These are phyloP conservation scores for Adenanthera pavonina DNA, from an alignment of 306 rosid species.

Conservation along the genomic window DNA sequence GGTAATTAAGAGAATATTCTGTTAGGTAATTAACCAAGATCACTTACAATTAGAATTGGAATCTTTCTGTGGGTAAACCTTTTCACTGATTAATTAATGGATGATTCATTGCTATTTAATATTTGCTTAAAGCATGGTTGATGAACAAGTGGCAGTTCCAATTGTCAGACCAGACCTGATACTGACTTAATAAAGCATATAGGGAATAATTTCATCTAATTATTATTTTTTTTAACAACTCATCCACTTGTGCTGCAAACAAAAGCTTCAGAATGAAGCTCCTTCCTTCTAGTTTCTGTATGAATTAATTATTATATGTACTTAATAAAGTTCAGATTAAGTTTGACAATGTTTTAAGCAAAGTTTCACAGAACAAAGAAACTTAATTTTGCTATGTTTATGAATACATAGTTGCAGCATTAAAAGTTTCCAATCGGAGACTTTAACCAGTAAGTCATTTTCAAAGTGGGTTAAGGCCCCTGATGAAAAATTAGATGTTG, in stretches of 20 bases:
- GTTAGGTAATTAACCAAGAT: background rate
- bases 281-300: background rate
- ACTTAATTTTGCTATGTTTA: background rate
- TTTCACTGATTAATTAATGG: background rate
- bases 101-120: background rate
- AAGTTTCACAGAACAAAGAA: slow-evolving; percentile 14
- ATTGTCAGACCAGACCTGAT: slow-evolving; percentile 8
- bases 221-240: background rate
- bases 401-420: background rate
- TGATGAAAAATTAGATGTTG: slow-evolving; percentile 31
- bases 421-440: too few species aligned
- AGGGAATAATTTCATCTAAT: slow-evolving; percentile 18
- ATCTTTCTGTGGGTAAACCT: slow-evolving; percentile 42
- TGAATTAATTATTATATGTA: background rate
- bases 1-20: slow-evolving; percentile 38
- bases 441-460: too few species aligned
- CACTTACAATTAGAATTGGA: slow-evolving; percentile 43
- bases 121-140: background rate
- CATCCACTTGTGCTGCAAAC: background rate
- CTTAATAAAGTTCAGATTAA: background rate
- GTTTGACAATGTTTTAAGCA: background rate
- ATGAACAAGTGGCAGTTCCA: slow-evolving; percentile 23
- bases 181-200: background rate
- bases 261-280: background rate
- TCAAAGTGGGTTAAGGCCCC: slow-evolving; percentile 6